Evolutionary conservation across 2,329 filamentous ascomycete genomes (phyloP).

Genomic region (Graphilbum sp.): DNA sequence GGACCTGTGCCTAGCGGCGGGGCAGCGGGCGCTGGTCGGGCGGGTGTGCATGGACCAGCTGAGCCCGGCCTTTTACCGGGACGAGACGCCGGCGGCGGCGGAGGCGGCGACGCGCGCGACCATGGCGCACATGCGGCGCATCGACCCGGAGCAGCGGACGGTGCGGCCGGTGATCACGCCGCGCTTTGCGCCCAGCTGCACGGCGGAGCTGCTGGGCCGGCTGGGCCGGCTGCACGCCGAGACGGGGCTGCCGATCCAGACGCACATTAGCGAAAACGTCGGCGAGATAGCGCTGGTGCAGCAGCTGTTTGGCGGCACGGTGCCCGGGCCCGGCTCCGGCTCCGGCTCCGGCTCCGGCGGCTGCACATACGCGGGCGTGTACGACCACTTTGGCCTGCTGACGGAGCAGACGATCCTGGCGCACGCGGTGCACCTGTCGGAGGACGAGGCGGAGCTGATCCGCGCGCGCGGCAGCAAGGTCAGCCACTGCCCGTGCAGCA

Average conservation of each 20-base stretch:
- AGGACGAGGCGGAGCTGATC: constrained; percentile 50
- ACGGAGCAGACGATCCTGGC: constrained; percentile 63
- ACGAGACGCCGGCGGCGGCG: constrained; percentile 45
- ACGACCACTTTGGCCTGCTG: constrained; percentile 57
- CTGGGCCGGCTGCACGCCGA: constrained; percentile 50
- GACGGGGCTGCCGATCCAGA: constrained; percentile 58
- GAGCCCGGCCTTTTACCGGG: constrained; percentile 64
- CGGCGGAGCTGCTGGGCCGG: constrained; percentile 36
- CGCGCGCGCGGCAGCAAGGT: constrained; percentile 46
- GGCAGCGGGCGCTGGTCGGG: constrained; percentile 82
- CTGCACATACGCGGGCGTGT: constrained; percentile 61
- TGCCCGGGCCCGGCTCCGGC: too few species aligned
- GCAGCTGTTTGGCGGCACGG: constrained; percentile 41
- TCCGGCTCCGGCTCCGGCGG: too few species aligned
- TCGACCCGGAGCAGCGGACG: constrained; percentile 50
- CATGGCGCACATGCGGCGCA: constrained; percentile 46
- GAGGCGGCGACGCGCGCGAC: constrained; percentile 38
- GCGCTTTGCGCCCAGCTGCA: constrained; percentile 49
- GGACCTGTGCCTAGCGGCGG: constrained; percentile 58
- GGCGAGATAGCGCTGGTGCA: constrained; percentile 57
- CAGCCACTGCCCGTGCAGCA: constrained; percentile 76
- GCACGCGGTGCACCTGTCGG: constrained; percentile 63
- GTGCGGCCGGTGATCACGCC: constrained; percentile 69
- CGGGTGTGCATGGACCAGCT: constrained; percentile 87
- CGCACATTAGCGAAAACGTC: constrained; percentile 75